Percentiles rank a stretch among this genome's conserved stretches.
phyloP scores from a whole-genome alignment of 2,329 filamentous ascomycete species.

The Magnaporthiopsis rhizophila region DNA sequence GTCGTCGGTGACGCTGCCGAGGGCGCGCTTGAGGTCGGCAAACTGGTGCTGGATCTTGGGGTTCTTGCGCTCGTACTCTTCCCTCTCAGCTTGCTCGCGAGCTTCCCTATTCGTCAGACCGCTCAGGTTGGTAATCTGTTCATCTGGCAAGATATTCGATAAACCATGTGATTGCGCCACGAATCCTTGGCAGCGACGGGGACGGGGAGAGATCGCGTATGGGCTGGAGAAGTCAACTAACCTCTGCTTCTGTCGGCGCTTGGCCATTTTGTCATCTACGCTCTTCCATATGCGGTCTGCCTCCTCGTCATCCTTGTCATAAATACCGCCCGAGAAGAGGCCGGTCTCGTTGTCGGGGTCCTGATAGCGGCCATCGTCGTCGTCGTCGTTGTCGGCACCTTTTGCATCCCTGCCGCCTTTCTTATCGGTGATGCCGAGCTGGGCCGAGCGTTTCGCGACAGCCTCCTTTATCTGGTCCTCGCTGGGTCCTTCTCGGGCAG shows the following conservation, averaged over 20 bases:
- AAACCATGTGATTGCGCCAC: constrained; percentile 44
- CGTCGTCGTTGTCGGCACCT: constrained; percentile 62
- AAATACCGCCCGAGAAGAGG: constrained; percentile 88
- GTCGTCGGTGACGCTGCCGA: constrained; percentile 83
- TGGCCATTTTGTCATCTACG: constrained; percentile 96
- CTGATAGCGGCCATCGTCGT: constrained; percentile 77
- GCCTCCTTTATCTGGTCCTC: constrained; percentile 98
- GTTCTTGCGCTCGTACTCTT: constrained; percentile 95
- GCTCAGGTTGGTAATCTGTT: constrained; percentile 65
- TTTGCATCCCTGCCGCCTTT: constrained; percentile 61
- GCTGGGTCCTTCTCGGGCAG: constrained; percentile 90
- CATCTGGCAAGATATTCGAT: constrained; percentile 55
- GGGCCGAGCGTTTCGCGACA: constrained; percentile 84
- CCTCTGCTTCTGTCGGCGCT: constrained; percentile 76
- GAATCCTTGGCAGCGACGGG: constrained; percentile 16
- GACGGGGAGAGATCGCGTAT: constrained; percentile 19
- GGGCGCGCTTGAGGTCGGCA: constrained; percentile 84
- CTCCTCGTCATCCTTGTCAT: constrained; percentile 96
- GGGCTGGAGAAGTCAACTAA: constrained; percentile 43
- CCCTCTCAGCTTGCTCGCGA: constrained; percentile 81
- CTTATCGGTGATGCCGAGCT: constrained; percentile 56
- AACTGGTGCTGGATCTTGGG: constrained; percentile 98
- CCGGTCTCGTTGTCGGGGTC: constrained; percentile 97
- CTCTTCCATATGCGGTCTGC: constrained; percentile 93
- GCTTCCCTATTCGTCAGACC: constrained; percentile 65